Conservation (phyloP, 208 protist species). For the Leishmania amazonensis region DNA sequence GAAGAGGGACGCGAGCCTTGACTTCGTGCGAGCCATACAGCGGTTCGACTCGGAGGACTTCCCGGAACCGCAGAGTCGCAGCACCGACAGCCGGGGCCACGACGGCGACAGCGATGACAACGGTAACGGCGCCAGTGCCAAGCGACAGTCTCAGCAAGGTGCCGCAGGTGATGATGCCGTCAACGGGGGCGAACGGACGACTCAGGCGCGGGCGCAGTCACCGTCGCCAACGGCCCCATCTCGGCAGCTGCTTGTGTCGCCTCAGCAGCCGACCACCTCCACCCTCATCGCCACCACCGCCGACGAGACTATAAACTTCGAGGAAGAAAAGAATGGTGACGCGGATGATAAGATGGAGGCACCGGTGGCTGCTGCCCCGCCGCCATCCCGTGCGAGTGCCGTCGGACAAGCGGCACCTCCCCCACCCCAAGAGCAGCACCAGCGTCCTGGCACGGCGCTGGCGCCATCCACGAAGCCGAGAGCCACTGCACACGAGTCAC, state of each 20-base stretch:
- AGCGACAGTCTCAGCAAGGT: background rate
- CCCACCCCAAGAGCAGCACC: background rate
- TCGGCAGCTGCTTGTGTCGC: background rate
- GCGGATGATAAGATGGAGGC: background rate
- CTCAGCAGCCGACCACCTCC: background rate
- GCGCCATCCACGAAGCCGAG: background rate
- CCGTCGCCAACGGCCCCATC: background rate
- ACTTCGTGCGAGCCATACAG: conserved; percentile 19
- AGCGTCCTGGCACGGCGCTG: background rate
- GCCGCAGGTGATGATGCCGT: background rate
- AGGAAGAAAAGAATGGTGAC: background rate
- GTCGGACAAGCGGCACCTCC: background rate
- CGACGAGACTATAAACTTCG: conserved; percentile 7
- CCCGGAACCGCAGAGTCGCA: background rate
- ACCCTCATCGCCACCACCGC: background rate
- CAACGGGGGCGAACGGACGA: background rate
- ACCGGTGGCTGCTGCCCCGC: background rate
- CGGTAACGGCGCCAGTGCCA: background rate
- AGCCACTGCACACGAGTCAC: background rate
- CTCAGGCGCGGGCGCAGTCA: background rate
- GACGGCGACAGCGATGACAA: background rate
- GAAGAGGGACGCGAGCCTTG: conserved; percentile 6
- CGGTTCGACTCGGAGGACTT: conserved; percentile 10
- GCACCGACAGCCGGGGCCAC: background rate
- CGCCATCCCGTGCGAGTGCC: background rate